A percentile compares a stretch with the other conserved stretches of the same genome.
Evolutionary conservation across 2,329 filamentous ascomycete species (phyloP).

Genomic region (Trichoderma sp.): DNA sequence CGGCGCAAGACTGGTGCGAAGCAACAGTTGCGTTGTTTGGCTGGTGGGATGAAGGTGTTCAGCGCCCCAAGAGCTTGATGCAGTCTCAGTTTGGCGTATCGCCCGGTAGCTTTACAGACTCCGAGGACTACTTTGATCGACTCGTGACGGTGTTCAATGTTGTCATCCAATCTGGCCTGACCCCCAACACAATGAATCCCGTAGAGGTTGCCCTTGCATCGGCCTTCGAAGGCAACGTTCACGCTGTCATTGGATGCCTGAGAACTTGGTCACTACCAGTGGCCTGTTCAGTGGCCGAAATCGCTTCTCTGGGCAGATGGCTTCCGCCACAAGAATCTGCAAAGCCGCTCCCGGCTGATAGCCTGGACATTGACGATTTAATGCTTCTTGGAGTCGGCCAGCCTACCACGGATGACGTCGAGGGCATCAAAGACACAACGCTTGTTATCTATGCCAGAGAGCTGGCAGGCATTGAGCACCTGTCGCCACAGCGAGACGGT

Average conservation of each 20-base stretch:
- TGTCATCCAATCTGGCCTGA: constrained; percentile 70
- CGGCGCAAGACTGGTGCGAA: constrained; percentile 90
- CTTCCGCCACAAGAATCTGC: constrained; percentile 54
- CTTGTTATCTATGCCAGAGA: constrained; percentile 75
- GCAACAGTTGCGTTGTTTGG: constrained; percentile 79
- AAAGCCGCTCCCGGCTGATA: constrained; percentile 61
- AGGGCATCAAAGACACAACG: constrained; percentile 77
- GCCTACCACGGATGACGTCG: constrained; percentile 60
- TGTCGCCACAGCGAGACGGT: constrained; percentile 63
- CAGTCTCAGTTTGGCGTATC: constrained; percentile 46
- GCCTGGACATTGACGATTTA: constrained; percentile 80
- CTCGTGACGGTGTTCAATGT: constrained; percentile 73
- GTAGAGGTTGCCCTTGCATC: constrained; percentile 83
- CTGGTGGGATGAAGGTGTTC: constrained; percentile 88
- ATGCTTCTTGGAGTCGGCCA: constrained; percentile 75
- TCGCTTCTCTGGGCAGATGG: constrained; percentile 85
- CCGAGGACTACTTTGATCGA: constrained; percentile 73
- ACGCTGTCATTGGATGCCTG: constrained; percentile 74
- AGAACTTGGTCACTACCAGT: constrained; percentile 80
- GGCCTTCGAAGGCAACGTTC: constrained; percentile 79
- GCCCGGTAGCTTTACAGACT: constrained; percentile 52
- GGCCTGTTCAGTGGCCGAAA: constrained; percentile 76
- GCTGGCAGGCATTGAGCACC: constrained; percentile 60
- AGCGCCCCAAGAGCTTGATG: constrained; percentile 47
- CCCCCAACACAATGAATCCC: constrained; percentile 73